Percentiles rank a stretch among this genome's conserved stretches.
Evolutionary conservation across 2,329 filamentous ascomycete species (phyloP).

Genomic region (Penicillium capsulatum): DNA sequence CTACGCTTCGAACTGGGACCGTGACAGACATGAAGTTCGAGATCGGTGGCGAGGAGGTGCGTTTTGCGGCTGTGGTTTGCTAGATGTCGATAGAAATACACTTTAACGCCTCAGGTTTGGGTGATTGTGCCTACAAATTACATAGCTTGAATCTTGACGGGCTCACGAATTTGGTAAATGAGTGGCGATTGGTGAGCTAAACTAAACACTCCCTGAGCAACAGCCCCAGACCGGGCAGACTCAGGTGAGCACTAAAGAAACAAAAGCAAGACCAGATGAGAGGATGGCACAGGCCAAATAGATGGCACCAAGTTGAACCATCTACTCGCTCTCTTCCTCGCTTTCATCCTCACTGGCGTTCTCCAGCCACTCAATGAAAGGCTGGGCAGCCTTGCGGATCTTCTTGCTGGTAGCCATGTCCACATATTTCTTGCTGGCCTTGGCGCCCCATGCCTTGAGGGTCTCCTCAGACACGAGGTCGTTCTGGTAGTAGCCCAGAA

Average conservation of each 20-base stretch:
- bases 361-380: conserved; percentile 90
- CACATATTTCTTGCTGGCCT: conserved; percentile 98
- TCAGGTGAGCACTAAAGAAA: neutral
- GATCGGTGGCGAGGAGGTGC: conserved; percentile 15
- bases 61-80: conserved; percentile 31
- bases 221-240: neutral
- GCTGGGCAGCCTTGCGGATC: conserved; percentile 89
- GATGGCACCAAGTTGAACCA: neutral
- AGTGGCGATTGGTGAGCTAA: conserved; percentile 22
- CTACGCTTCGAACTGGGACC: neutral
- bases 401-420: conserved; percentile 86
- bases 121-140: no score
- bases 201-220: conserved; percentile 7
- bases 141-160: no score
- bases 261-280: conserved; percentile 2
- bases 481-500: conserved; percentile 84
- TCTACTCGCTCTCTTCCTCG: conserved; percentile 57
- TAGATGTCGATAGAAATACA: conserved; percentile 6
- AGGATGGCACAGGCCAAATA: conserved; percentile 1
- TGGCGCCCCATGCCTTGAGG: conserved; percentile 83
- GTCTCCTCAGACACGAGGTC: conserved; percentile 86
- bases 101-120: no score
- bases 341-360: conserved; percentile 66
- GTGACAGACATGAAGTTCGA: conserved; percentile 32
- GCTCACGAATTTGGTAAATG: conserved; percentile 11